These are phyloP conservation scores for Picea sitchensis DNA, from an alignment of 75 land plant species.

Conservation along the genomic window DNA sequence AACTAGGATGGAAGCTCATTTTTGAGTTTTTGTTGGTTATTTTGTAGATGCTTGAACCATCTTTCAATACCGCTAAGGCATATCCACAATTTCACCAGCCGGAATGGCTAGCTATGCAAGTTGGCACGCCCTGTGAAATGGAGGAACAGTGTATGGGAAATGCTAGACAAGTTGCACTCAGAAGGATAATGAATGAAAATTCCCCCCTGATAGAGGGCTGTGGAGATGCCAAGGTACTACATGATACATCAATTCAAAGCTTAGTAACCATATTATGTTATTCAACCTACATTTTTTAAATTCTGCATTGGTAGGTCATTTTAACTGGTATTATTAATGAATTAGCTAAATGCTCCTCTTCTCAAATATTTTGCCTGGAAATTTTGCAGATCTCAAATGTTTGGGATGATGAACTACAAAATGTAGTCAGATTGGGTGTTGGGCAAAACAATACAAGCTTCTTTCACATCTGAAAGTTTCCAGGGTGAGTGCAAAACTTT, in stretches of 20 bases:
- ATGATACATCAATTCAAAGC: not conserved
- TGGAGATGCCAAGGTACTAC: slow-evolving; percentile 25
- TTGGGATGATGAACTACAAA: slow-evolving; percentile 39
- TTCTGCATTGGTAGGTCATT: not conserved
- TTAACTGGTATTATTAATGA: not conserved
- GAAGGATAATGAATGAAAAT: not conserved
- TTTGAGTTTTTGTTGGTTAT: not conserved
- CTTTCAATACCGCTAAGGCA: not conserved
- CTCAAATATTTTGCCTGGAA: not conserved
- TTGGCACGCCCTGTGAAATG: slow-evolving; percentile 4
- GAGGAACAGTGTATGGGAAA: slow-evolving; percentile 7
- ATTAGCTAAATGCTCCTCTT: not conserved
- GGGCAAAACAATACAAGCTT: slow-evolving; percentile 2
- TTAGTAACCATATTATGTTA: not conserved
- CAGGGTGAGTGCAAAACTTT: not conserved
- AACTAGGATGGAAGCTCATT: not conserved
- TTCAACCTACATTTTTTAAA: not conserved
- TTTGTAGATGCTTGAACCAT: slow-evolving; percentile 31
- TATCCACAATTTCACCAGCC: slow-evolving; percentile 25
- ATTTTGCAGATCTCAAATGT: slow-evolving; percentile 21
- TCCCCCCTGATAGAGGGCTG: slow-evolving; percentile 12
- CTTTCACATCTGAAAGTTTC: slow-evolving; percentile 7
- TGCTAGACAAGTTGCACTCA: not conserved
- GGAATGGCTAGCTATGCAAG: slow-evolving; percentile 11
- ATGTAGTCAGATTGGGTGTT: slow-evolving; percentile 33